These are phyloP conservation scores for Bryoerythrophyllum caledonicum DNA, from an alignment of 225 moss, liverwort and hornwort genomes.

Conservation along the genomic window DNA sequence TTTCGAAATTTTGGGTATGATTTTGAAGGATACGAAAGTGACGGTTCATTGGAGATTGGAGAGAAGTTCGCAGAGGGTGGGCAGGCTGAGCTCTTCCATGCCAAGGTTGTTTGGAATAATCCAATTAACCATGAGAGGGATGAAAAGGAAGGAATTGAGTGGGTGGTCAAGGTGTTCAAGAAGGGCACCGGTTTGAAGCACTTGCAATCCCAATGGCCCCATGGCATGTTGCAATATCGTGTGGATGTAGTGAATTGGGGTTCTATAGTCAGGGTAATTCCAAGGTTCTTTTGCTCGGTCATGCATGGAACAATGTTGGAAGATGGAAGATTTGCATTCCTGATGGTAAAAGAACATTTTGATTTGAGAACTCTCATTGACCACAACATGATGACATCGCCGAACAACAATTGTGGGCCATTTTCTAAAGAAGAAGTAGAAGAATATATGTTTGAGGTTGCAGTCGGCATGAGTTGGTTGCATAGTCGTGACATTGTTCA, in stretches of 20 bases:
- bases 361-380: background rate
- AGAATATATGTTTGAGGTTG: background rate
- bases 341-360: background rate
- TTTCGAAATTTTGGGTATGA: background rate
- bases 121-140: background rate
- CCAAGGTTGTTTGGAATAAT: background rate
- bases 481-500: background rate
- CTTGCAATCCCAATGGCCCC: background rate
- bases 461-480: background rate
- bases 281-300: background rate
- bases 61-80: background rate
- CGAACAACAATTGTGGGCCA: background rate
- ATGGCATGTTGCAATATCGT: background rate
- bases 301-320: background rate
- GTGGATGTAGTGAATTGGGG: background rate
- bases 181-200: background rate
- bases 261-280: rapidly evolving
- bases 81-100: background rate
- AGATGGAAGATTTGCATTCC: background rate
- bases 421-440: background rate
- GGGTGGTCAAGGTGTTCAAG: background rate
- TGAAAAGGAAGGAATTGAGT: background rate
- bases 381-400: background rate
- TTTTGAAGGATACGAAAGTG: background rate
- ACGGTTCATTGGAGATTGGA: background rate